Evolutionary conservation across 2,329 filamentous ascomycete species (phyloP).

Genomic region (Neonectria hederae): DNA sequence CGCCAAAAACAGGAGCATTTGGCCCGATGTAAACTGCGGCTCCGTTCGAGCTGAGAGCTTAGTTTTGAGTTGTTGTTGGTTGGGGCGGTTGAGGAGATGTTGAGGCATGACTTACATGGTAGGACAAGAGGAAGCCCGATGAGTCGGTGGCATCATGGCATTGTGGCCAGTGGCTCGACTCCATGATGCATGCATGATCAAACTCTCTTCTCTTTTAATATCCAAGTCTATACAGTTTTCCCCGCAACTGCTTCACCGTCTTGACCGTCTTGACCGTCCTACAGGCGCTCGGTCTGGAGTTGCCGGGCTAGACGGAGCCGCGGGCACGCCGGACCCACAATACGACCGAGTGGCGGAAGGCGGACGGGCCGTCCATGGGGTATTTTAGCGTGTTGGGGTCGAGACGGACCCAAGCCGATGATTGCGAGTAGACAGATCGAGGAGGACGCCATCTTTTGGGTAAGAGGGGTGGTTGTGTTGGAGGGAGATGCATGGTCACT

Average conservation of each 20-base stretch:
- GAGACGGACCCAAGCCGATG: not conserved
- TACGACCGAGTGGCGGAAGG: slow-evolving; percentile 16
- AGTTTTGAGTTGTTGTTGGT: not conserved
- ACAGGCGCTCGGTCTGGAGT: not conserved
- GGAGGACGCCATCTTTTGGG: not conserved
- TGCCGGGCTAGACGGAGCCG: slow-evolving; percentile 10
- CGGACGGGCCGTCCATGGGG: not conserved
- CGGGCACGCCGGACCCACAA: slow-evolving; percentile 10
- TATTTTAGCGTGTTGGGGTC: not conserved
- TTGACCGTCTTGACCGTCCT: too few species aligned
- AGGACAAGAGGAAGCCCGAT: not conserved
- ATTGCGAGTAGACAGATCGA: not conserved
- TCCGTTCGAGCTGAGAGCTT: not conserved
- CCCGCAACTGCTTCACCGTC: too few species aligned
- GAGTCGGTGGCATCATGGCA: not conserved
- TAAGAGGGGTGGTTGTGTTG: not conserved
- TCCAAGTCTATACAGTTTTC: not conserved
- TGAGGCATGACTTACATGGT: not conserved
- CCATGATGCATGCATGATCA: not conserved
- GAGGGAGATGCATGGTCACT: not conserved
- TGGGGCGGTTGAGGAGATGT: not conserved
- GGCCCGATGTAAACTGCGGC: not conserved
- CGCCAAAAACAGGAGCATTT: not conserved
- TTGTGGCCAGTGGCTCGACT: not conserved
- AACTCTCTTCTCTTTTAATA: not conserved